Base-by-base conservation (phyloP, 306 rosid genomes). In the Boehmeria nivea region DNA sequence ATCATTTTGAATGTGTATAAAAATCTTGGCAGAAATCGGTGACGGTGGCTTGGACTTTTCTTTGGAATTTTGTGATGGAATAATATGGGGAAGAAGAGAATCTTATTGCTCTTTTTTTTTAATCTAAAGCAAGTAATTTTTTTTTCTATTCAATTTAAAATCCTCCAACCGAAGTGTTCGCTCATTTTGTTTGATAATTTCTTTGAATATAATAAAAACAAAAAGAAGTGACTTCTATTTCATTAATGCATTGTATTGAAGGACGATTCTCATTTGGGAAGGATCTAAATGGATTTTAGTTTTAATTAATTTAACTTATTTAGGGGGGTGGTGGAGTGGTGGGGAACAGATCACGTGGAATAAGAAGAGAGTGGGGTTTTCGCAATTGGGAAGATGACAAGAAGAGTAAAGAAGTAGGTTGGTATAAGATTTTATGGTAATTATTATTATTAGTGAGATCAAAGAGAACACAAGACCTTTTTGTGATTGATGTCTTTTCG, bases 311-410 rank as follows among this genome's bases (percentile, higher is more conserved):
- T 54, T 54, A 6, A 19, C n/a, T n/a, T n/a, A n/a, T 9, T 54
- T 33, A 23, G 27, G 11, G 23, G 60, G 12, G 22, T 54, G 17
- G 25, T 31, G 43, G 44, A 8, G 5, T n/a, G n/a, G n/a, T n/a
- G 60, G 44, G 44, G 60, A 11, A 34, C 25, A 54, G 44, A 54
- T 54, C 60, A 33, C 45, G 60, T 54, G 60, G 26, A 20, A 19
- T 2, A 28, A 33, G 37, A 51, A 27, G 20, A 5, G 11, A 51
- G 22, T 27, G 39, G 57, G 57, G 51, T 16, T 19, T 16, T 25
- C 31, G 39, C 19, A 10, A 51, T 6, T 3, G 37, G 57, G 12
- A 51, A 26, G 39, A 27, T 7, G 57, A 51, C 57, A 51, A 28
- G 18, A 4, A 51, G 2, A 24, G 8, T 1, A 24, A 3, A 3